Evolutionary conservation across 2,329 filamentous ascomycete genomes (phyloP), one percentile per base, ranked within the genome.

Genomic region (Coniochaeta ligniaria): DNA sequence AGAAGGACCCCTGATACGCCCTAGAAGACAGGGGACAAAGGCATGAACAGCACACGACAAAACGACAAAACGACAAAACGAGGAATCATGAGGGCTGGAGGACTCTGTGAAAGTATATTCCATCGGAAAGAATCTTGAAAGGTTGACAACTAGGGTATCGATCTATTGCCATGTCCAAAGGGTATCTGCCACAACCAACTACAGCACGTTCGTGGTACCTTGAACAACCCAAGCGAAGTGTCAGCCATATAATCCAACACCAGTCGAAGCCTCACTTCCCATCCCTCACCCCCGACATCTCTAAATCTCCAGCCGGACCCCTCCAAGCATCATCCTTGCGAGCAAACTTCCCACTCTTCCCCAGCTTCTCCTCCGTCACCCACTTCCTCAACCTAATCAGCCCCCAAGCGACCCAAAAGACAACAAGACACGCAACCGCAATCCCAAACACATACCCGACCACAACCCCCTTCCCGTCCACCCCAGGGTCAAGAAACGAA

Each of bases 401-500:
- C 1, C 72, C 73, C 76, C 78, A 81, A 14, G 79, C 79, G 20
- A 86, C 47, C 31, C 73, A 68, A 66, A 85, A 88, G 41, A 86
- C 72, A 24, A 86, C 65, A 38, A 82, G 64, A 20, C 80, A 78
- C 7, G 75, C 83, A 0, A 77, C 77, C 3, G 81, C 74, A 56
- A 88, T 85, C 8, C 81, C 82, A 57, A 90, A 73, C 57, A 85
- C 82, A 68, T 90, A 91, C 1, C 77, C 89, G 1, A 85, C 83
- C 3, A 92, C 85, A 7, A 78, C 74, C 0, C 79, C 81, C 31
- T 78, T 71, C 17, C 80, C 79, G 57, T 82, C 73, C 20, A 71
- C 69, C 17, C 57, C 60, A 1, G 85, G 80, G 70, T 96, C 81
- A n/a, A 96, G 81, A 74, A 96, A 96, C 61, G 68, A 71, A 75